Base-by-base conservation (phyloP, 129 eudicot genomes). In the Pseudognaphalium luteoalbum region DNA sequence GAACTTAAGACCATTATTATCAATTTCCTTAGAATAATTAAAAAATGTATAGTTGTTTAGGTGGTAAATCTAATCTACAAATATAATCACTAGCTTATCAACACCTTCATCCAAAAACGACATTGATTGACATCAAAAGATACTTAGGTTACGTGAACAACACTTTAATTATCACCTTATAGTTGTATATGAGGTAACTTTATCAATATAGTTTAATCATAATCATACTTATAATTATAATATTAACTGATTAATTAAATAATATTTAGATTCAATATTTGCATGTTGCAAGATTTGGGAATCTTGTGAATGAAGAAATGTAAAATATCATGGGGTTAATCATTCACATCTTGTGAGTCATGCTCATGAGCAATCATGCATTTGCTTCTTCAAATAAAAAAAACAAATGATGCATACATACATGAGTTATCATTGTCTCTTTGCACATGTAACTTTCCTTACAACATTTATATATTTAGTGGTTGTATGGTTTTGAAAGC, bases 321-420 rank as follows among this genome's bases (percentile, higher is more conserved):
- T 72, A 51, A 33, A 64, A 60, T 66, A 73, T 6, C 17, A 72
- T 78, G 28, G 34, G 32, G 77, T 62, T 64, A 72, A 72, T 79
- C 78, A 79, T 79, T 71, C 61, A 64, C 21, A 62, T 70, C 76
- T 60, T 72, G 82, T 78, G 78, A 42, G 73, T 79, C 78, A 72
- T 79, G 82, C 68, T 72, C 73, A 50, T 16, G 73, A 34, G 47
- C 78, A 79, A 79, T 79, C 78, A 79, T 79, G 58, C 70, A 61
- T 32, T 71, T 79, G 78, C 78, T 71, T 71, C 78, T 79, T 72
- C 21, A 64, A 62, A 50, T 58, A 41, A 33, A 28, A 14, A 25
- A 79, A 79, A 78, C 65, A 79, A 79, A 79, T 62, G 20, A 30
- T 72, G 72, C 6, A 47, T 47, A 10, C 37, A 29, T 68, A 72